Base-by-base conservation (phyloP, 192 early-diverging fungal species). In the Backusella tarrabulga region DNA sequence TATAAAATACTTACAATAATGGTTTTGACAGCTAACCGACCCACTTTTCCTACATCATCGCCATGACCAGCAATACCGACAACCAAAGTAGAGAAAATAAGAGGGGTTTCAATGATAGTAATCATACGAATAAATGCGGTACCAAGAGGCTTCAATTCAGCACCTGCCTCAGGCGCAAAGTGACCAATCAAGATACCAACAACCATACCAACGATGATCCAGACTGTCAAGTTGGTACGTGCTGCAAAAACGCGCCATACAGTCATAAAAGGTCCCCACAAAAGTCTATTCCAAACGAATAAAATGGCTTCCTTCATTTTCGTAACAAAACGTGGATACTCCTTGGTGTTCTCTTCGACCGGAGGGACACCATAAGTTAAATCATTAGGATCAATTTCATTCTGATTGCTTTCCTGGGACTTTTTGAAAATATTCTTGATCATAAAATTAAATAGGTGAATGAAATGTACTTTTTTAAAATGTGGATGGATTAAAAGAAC, bases 61-160 rank as follows among this genome's bases (percentile, higher is more conserved):
- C 84, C 85, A 70, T 94, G 92, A n/a, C 90, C 77, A n/a, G 91
- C 90, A 79, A 93, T 93, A 67, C 90, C 92, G 56, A 90, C 90
- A 34, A 93, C 88, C 3, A 93, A 81, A 17, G 90, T 91, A 3
- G 91, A 89, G 78, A 93, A 93, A 50, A 93, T 90, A 17, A 93
- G 84, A 46, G 92, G 92, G 6, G 88, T 83, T 75, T 84, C 86
- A 54, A 90, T 68, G 41, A 70, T 79, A 17, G 80, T 79, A 72
- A 90, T 88, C 87, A 90, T 87, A 46, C 81, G 83, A 73, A 90
- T 72, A 56, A 90, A 90, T 23, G 82, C 74, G 9, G 74, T 79
- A 34, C 85, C 87, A n/a, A 90, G 69, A 17, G 87, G 87, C 23
- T 84, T 81, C 66, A 90, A 67, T 23, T 84, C 4, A 5, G 78